Base-by-base conservation (phyloP, 768 basidiomycete species). In the Epithele typhae region DNA sequence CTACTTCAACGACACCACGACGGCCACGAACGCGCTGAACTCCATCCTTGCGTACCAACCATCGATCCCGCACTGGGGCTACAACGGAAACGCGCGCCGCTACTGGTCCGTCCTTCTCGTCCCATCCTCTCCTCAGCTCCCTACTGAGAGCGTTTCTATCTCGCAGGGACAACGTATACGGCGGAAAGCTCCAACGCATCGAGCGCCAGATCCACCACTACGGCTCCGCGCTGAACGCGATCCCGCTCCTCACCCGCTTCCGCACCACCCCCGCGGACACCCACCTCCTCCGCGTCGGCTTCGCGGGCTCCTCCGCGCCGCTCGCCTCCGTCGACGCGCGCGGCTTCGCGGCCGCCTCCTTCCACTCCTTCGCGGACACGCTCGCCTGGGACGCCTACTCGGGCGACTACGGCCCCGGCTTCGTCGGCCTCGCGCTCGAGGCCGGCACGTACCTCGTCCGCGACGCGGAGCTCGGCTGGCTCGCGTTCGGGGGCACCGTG, bases 191-290 rank as follows among this genome's bases (percentile, higher is more conserved):
- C 4, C 68, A 71, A 53, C 66, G 77, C 27, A 74, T 76, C 48
- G 78, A 80, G 57, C 70, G 77, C 5, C 77, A 79, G 55, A 74
- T 79, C 39, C 77, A 79, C 58, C 77, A 80, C 55, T 80, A 80
- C 52, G 77, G 77, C 24, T 75, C 74, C 53, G 77, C 76, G 5
- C 63, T 80, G 25, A 78, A 79, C 54, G 72, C 77, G 5, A 66
- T 78, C 19, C 77, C 77, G n/a, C 64, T 80, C 27, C 70, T 77
- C 25, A 66, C 69, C 17, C 70, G 71, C 23, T 80, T 74, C 52
- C 64, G 76, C 56, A 56, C 72, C 7, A 64, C 65, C 17, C 76
- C 77, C 2, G 63, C 69, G 5, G 74, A 79, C 55, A 66, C 65
- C 55, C 76, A 74, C 62, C 70, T 80, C 27, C 68, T 79, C 41